These are phyloP conservation scores for Aspergillus fructus DNA, from an alignment of 2,329 filamentous ascomycete species.

Conservation along the genomic window DNA sequence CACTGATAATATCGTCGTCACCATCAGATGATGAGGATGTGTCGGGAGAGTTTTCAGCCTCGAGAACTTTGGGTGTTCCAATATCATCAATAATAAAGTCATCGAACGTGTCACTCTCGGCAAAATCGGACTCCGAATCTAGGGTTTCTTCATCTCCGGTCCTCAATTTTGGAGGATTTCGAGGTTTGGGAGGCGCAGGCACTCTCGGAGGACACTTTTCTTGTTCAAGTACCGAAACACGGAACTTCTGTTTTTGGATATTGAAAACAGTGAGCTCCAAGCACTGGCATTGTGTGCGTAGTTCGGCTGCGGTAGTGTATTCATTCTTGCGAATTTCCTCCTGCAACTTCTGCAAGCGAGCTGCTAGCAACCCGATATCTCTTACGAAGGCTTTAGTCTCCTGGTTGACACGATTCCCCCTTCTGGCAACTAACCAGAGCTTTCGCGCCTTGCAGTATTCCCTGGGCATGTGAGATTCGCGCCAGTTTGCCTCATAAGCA, in stretches of 20 bases:
- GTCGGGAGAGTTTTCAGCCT: neutral
- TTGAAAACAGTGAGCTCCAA: slow-evolving; percentile 67
- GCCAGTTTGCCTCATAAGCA: slow-evolving; percentile 57
- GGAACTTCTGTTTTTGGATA: slow-evolving; percentile 48
- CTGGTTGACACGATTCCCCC: slow-evolving; percentile 36
- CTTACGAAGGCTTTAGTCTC: slow-evolving; percentile 49
- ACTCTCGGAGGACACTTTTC: slow-evolving; percentile 31
- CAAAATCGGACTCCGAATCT: slow-evolving; percentile 27
- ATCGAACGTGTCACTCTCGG: slow-evolving; percentile 17
- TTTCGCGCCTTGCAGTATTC: slow-evolving; percentile 57
- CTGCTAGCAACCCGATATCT: slow-evolving; percentile 45
- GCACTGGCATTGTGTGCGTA: slow-evolving; percentile 56
- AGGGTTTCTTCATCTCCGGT: slow-evolving; percentile 35
- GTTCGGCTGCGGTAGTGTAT: slow-evolving; percentile 54
- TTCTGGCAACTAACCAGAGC: slow-evolving; percentile 61
- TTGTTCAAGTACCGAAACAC: slow-evolving; percentile 41
- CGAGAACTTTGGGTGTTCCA: neutral
- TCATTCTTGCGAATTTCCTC: slow-evolving; percentile 52
- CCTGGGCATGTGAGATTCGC: slow-evolving; percentile 56
- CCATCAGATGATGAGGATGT: slow-evolving; percentile 19
- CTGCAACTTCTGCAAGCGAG: slow-evolving; percentile 57
- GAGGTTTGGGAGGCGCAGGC: slow-evolving; percentile 15
- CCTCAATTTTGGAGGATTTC: slow-evolving; percentile 3
- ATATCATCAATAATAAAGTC: slow-evolving; percentile 35
- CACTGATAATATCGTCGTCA: slow-evolving; percentile 25